A percentile compares a stretch with the other conserved stretches of the same genome.
These are phyloP conservation scores for Echium plantagineum DNA, from an alignment of 257 asterid species.

Conservation along the genomic window DNA sequence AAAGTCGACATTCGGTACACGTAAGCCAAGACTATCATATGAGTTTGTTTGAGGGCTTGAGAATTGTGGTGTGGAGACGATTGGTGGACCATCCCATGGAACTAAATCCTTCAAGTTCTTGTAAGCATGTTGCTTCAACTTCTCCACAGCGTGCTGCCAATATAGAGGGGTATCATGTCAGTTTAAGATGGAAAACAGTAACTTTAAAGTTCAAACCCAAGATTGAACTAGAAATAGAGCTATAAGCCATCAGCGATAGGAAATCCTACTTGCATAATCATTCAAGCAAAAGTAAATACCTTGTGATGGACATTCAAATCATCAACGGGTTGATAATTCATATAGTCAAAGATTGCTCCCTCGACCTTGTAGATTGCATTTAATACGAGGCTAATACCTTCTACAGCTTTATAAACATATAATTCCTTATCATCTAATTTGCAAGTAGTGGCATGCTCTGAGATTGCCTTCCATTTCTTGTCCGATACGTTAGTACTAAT, in stretches of 20 bases:
- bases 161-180: conserved; percentile 9
- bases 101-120: conserved; percentile 30
- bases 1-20: conserved; percentile 25
- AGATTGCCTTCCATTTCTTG: conserved; percentile 54
- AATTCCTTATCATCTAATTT: conserved; percentile 33
- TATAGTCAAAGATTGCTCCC: conserved; percentile 51
- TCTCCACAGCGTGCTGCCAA: conserved; percentile 47
- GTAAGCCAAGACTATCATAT: conserved; percentile 18
- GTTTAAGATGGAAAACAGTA: conserved; percentile 5
- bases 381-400: conserved; percentile 32
- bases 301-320: conserved; percentile 30
- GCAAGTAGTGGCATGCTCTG: conserved; percentile 45
- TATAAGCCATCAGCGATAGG: neutral
- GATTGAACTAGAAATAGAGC: neutral
- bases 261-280: neutral
- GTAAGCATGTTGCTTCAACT: conserved; percentile 38
- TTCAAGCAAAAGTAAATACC: conserved; percentile 32
- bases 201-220: neutral
- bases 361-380: conserved; percentile 44
- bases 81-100: conserved; percentile 28
- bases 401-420: conserved; percentile 25
- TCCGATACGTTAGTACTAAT: conserved; percentile 12
- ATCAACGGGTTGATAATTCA: conserved; percentile 27
- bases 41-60: conserved; percentile 23
- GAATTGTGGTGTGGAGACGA: conserved; percentile 25